Percentiles rank a stretch among this genome's conserved stretches.
phyloP scores from a whole-genome alignment of 2,329 filamentous ascomycete genomes.

The Huntiella abstrusa region DNA sequence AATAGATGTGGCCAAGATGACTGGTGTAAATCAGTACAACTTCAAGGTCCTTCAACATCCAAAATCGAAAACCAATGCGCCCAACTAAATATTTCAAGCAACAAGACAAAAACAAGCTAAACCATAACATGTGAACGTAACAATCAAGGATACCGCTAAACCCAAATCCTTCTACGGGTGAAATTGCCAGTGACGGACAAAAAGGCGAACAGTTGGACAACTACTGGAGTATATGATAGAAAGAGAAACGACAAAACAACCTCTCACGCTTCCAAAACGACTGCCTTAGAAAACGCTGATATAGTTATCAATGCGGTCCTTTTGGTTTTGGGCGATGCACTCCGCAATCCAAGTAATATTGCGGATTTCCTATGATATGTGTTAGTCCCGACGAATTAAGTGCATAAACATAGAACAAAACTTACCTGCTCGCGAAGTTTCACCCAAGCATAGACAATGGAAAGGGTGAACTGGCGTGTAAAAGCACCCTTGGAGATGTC shows the following conservation, averaged over 20 bases:
- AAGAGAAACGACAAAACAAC: slow-evolving; percentile 1
- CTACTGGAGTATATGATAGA: background rate
- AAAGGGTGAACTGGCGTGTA: slow-evolving; percentile 86
- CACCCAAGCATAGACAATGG: slow-evolving; percentile 94
- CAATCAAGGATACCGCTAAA: background rate
- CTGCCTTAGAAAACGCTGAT: slow-evolving; percentile 74
- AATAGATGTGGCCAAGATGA: slow-evolving; percentile 6
- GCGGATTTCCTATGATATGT: slow-evolving; percentile 61
- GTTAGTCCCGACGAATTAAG: slow-evolving; percentile 17
- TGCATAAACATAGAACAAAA: slow-evolving; percentile 5
- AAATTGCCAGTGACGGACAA: background rate
- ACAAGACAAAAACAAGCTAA: background rate
- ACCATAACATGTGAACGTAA: slow-evolving; percentile 3
- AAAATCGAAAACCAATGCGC: slow-evolving; percentile 3
- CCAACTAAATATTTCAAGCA: background rate
- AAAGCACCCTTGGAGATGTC: slow-evolving; percentile 91
- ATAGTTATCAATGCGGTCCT: slow-evolving; percentile 96
- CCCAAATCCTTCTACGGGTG: background rate
- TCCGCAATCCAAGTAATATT: slow-evolving; percentile 99
- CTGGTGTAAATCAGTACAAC: background rate
- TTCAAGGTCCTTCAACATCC: slow-evolving; percentile 3
- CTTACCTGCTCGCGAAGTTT: slow-evolving; percentile 90
- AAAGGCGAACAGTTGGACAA: background rate
- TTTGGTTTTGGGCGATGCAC: slow-evolving; percentile 98
- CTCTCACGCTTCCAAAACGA: background rate